These are phyloP conservation scores for Tolypocladium inflatum DNA, from an alignment of 2,329 filamentous ascomycete genomes.

Conservation along the genomic window DNA sequence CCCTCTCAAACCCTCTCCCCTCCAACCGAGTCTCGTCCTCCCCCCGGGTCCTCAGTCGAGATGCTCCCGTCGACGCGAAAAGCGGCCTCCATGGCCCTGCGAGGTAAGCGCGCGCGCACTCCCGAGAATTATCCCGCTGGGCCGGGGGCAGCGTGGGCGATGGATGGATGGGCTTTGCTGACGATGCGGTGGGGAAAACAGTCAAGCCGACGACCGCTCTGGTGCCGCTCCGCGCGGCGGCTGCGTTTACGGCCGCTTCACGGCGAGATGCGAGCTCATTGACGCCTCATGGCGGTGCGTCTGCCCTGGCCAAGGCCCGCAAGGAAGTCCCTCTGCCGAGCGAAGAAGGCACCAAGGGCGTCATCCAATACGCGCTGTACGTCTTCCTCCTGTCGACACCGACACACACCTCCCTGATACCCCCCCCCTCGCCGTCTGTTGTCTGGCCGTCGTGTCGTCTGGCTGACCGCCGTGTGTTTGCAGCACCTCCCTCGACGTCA, in stretches of 20 bases:
- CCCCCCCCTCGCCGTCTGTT: neutral
- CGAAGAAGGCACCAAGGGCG: slow-evolving; percentile 71
- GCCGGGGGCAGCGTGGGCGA: neutral
- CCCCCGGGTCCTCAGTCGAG: slow-evolving; percentile 8
- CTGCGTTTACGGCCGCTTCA: slow-evolving; percentile 56
- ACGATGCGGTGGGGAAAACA: slow-evolving; percentile 21
- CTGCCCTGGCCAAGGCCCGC: slow-evolving; percentile 44
- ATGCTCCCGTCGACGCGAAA: slow-evolving; percentile 42
- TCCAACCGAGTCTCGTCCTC: neutral
- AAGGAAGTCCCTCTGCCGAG: slow-evolving; percentile 69
- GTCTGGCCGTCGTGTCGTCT: neutral
- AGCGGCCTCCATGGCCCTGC: slow-evolving; percentile 41
- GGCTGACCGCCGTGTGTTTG: slow-evolving; percentile 2
- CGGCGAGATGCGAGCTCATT: slow-evolving; percentile 52
- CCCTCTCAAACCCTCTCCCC: neutral
- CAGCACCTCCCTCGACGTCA: slow-evolving; percentile 68
- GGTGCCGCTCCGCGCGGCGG: slow-evolving; percentile 52
- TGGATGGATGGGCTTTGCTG: neutral
- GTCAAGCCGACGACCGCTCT: slow-evolving; percentile 57
- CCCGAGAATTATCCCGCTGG: neutral
- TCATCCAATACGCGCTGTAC: slow-evolving; percentile 79
- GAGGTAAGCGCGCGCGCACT: slow-evolving; percentile 25
- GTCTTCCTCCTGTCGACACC: slow-evolving; percentile 21
- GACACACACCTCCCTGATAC: neutral
- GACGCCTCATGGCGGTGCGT: slow-evolving; percentile 42